phyloP scores from a whole-genome alignment of 106 monocot species.

The Ottelia alismoides region DNA sequence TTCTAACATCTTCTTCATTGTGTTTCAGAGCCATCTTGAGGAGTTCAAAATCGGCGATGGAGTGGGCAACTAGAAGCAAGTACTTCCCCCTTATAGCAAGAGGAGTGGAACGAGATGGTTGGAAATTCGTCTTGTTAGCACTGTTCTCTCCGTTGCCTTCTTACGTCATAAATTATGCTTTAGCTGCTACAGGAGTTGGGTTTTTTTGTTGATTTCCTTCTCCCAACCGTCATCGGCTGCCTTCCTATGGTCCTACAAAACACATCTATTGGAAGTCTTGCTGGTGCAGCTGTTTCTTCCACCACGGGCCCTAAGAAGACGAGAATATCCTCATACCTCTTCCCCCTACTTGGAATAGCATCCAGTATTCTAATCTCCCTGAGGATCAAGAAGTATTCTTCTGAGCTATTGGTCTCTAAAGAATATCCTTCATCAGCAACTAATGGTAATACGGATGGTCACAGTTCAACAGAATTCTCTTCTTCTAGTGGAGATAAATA shows the following conservation, averaged over 20 bases:
- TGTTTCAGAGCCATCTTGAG: conserved; percentile 62
- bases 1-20: too few relatives aligned
- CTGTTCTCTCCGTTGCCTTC: conserved; percentile 92
- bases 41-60: conserved; percentile 72
- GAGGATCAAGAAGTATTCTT: conserved; percentile 78
- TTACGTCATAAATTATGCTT: conserved; percentile 79
- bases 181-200: conserved; percentile 80
- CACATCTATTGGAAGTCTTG: conserved; percentile 88
- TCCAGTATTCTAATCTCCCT: conserved; percentile 82
- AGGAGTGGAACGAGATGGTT: conserved; percentile 87
- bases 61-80: conserved; percentile 45
- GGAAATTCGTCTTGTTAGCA: conserved; percentile 89
- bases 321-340: conserved; percentile 42
- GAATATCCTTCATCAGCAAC: too few relatives aligned
- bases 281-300: conserved; percentile 65
- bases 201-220: conserved; percentile 81
- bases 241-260: conserved; percentile 98
- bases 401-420: conserved; percentile 30
- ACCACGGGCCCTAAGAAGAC: conserved; percentile 42
- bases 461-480: too few relatives aligned
- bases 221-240: conserved; percentile 76
- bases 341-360: conserved; percentile 62
- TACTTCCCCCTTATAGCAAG: conserved; percentile 58
- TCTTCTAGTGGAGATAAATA: too few relatives aligned
- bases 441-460: too few relatives aligned